Conservation (phyloP, 306 rosid species). For the Erythrophleum fordii region DNA sequence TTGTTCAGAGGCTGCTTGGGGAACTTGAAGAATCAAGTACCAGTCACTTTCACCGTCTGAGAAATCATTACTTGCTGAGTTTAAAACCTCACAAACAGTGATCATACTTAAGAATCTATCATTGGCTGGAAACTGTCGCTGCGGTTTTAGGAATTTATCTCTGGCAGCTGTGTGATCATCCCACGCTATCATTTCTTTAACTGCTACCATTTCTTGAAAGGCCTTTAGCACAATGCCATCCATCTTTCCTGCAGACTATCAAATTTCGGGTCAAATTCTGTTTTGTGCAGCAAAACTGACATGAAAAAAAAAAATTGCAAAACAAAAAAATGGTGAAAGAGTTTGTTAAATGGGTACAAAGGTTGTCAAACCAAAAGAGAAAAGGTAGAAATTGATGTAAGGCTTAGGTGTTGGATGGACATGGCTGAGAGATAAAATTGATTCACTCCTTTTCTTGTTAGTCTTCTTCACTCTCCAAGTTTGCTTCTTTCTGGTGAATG, state of each 20-base stretch:
- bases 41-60: neutral
- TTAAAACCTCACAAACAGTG: slow-evolving; percentile 4
- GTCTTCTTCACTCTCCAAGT: neutral
- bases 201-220: neutral
- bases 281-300: neutral
- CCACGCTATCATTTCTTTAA: neutral
- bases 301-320: neutral
- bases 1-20: neutral
- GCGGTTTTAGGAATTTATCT: slow-evolving; percentile 1
- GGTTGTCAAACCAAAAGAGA: neutral
- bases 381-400: neutral
- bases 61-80: slow-evolving; percentile 11
- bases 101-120: slow-evolving; percentile 9
- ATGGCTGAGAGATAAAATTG: neutral
- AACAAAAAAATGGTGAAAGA: neutral
- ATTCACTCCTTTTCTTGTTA: neutral
- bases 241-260: neutral
- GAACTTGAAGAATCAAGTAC: slow-evolving; percentile 25
- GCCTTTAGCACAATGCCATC: neutral
- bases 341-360: neutral
- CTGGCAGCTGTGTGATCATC: neutral
- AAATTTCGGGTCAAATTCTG: neutral
- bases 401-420: neutral
- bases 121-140: slow-evolving; percentile 5
- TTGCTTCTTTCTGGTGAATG: neutral